Evolutionary conservation across 2,329 filamentous ascomycete genomes (phyloP), one percentile per base, ranked within the genome.

Genomic region (Iodosphaeria phyllophila): DNA sequence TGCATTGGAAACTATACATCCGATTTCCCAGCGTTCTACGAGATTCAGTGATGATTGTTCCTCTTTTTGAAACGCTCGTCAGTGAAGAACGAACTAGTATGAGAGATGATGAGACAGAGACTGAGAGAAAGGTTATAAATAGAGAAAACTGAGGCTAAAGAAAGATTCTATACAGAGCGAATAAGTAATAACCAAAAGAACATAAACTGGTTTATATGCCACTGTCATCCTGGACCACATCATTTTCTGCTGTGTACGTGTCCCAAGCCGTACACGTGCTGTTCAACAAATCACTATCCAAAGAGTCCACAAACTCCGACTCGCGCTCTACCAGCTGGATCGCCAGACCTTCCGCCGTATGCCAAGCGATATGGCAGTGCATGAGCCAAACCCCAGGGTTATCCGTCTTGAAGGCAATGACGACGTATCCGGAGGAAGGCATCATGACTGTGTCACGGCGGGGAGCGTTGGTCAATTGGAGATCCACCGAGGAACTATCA

Each of bases 381-480:
- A 54, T 45, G n/a, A 56, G 35, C 54, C 55, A 60, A 13, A 48
- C 44, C 16, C 61, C 62, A 0, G 61, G 62, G 34, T 66, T 66
- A 38, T 68, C 55, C 1, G 54, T 48, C 29, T 48, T 35, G 39
- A 63, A 66, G 1, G 52, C 60, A 18, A 67, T 45, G 4, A 55
- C 54, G 4, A 67, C 32, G 37, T 55, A 59, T 0, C 61, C 62
- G 9, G 40, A 40, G 1, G 41, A 44, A 0, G 56, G 54, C 3
- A 66, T 37, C 33, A 56, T 52, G 6, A 54, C 54, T 0, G 54
- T 55, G 33, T 67, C 62, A 16, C 62, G 46, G 1, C 60, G 47
- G 1, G 56, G 48, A 1, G 60, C 58, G 33, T 61, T 64, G 23
- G 42, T 30, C 4, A 46, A 46, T 27, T 48, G 51, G 4, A 50